Evolutionary conservation across 768 basidiomycete species (phyloP), one percentile per base, ranked within the genome.

Genomic region (Gyrodon lividus): DNA sequence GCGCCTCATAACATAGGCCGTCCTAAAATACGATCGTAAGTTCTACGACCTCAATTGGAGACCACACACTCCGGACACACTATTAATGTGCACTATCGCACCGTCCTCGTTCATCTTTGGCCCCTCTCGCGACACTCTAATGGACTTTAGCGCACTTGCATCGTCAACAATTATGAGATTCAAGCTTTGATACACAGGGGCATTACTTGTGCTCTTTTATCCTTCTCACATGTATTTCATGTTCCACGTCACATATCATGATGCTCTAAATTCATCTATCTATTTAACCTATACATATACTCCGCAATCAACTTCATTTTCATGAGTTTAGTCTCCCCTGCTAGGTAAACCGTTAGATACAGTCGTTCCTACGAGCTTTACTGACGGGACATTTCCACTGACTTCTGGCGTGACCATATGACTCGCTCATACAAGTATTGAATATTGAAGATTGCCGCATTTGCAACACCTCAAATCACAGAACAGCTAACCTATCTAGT

Each of bases 1-100:
- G 58, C 52, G 61, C 57, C 33, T 60, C 44, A 20, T 51, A 44
- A 33, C 34, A 44, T 61, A 50, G 57, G 56, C n/a, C n/a, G 54
- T 28, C 56, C 48, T 22, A 57, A 46, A 58, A 38, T 30, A 23
- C 37, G 4, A 16, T 24, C n/a, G 26, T 38, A 9, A 31, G 12
- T 28, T 40, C 42, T 23, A 23, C 26, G 46, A 61, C 22, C 10
- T 19, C 24, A 14, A 47, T 33, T 40, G 40, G 24, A 13, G 23
- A 43, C 23, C 26, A 26, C 6, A 14, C 23, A 23, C 22, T 24
- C 23, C 7, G 10, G 6, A 23, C 23, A 43, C 13, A 43, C 24
- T 43, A 13, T 28, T 43, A 28, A 26, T 42, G 23, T 41, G 39
- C 9, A 41, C 5, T 23, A 41, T 9, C 14, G 39, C 39, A 19